These are phyloP conservation scores for Lipomyces yamadae DNA, from an alignment of 805 yeast genomes.

Conservation along the genomic window DNA sequence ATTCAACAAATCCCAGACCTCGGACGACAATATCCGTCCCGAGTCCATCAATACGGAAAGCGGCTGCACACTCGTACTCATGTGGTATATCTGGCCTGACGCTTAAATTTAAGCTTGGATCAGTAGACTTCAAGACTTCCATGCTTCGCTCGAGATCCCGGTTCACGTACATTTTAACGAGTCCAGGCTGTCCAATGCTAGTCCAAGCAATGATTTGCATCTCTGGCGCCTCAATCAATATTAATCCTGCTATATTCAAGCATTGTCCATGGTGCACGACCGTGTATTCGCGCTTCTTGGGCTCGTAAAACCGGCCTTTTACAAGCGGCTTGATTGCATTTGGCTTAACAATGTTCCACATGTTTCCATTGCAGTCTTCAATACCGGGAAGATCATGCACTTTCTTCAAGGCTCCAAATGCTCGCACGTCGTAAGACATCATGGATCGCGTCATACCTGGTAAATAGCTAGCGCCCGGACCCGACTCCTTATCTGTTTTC, in stretches of 20 bases:
- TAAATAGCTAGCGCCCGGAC: constrained; percentile 48
- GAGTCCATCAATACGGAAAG: constrained; percentile 29
- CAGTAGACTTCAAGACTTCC: constrained; percentile 29
- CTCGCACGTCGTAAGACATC: constrained; percentile 49
- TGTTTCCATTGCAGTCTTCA: constrained; percentile 31
- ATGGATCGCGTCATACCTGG: constrained; percentile 75
- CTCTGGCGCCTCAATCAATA: constrained; percentile 41
- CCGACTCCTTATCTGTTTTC: constrained; percentile 45
- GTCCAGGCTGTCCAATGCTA: constrained; percentile 39
- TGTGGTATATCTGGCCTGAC: constrained; percentile 22
- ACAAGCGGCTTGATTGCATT: constrained; percentile 31
- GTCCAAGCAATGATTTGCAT: constrained; percentile 43
- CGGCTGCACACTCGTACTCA: constrained; percentile 12
- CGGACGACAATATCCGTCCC: constrained; percentile 42
- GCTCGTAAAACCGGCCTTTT: constrained; percentile 23
- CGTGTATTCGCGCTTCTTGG: constrained; percentile 38
- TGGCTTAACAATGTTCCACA: constrained; percentile 40
- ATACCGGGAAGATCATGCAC: constrained; percentile 45
- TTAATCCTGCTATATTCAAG: constrained; percentile 45
- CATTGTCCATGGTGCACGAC: constrained; percentile 39
- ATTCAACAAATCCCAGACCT: constrained; percentile 45
- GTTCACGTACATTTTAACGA: constrained; percentile 37
- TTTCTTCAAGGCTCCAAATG: constrained; percentile 41
- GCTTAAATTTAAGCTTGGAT: constrained; percentile 40
- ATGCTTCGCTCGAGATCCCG: constrained; percentile 38